Percentiles rank a stretch among this genome's conserved stretches.
phyloP scores from a whole-genome alignment of 1,284 basidiomycete genomes.

The Neonothopanus nambi region DNA sequence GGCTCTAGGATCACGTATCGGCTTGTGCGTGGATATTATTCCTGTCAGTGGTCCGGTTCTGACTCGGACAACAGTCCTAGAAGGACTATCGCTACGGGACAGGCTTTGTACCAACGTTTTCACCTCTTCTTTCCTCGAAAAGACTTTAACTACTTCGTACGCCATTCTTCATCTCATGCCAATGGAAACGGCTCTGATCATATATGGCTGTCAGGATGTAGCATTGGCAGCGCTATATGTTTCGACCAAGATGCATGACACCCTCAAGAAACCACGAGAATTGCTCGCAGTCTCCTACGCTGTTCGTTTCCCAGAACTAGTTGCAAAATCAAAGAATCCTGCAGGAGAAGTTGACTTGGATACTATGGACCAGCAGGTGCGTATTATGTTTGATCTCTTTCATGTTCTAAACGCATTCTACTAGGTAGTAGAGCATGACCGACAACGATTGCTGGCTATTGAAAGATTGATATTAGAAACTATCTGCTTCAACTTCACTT shows the following conservation, averaged over 20 bases:
- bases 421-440: constrained; percentile 83
- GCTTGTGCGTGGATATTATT: constrained; percentile 71
- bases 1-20: constrained; percentile 81
- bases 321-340: constrained; percentile 73
- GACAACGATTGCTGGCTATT: constrained; percentile 79
- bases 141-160: constrained; percentile 84
- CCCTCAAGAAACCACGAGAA: constrained; percentile 95
- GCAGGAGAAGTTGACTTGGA: constrained; percentile 74
- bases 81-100: constrained; percentile 90
- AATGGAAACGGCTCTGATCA: not conserved
- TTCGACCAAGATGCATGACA: constrained; percentile 96
- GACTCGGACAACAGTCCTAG: constrained; percentile 63
- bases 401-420: not conserved
- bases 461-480: constrained; percentile 93
- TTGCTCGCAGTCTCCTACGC: constrained; percentile 83
- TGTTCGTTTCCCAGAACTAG: constrained; percentile 81
- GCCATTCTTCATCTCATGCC: constrained; percentile 25
- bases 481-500: constrained; percentile 95
- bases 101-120: constrained; percentile 93
- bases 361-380: constrained; percentile 70
- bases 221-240: constrained; percentile 88
- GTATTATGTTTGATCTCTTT: constrained; percentile 25
- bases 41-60: not conserved
- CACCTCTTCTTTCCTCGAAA: constrained; percentile 93
- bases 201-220: constrained; percentile 68